Conservation (phyloP, 805 yeast genomes). For the Candida chauliodis region DNA sequence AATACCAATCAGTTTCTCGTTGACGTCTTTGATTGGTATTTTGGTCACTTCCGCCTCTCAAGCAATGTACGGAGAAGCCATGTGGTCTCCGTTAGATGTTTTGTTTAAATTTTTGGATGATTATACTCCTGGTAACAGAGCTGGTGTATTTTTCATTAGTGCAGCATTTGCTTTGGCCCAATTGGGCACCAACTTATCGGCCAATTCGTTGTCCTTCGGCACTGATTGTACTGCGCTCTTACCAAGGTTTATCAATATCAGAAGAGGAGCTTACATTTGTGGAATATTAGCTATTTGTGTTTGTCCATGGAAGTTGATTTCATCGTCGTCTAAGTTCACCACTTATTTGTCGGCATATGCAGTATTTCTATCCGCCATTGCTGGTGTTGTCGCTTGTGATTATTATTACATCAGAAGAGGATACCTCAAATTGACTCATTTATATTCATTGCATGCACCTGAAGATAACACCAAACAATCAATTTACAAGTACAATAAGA, state of each 20-base stretch:
- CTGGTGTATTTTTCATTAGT: slow-evolving; percentile 40
- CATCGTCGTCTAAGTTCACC: slow-evolving; percentile 37
- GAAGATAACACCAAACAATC: slow-evolving; percentile 25
- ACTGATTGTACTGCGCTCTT: slow-evolving; percentile 39
- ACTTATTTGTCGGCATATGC: slow-evolving; percentile 42
- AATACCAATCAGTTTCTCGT: slow-evolving; percentile 72
- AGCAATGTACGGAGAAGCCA: slow-evolving; percentile 59
- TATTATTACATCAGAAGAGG: slow-evolving; percentile 68
- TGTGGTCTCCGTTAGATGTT: slow-evolving; percentile 85
- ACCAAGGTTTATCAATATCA: slow-evolving; percentile 37
- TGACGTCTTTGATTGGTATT: slow-evolving; percentile 83
- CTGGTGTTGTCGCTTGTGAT: slow-evolving; percentile 41
- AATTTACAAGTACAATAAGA: slow-evolving; percentile 55
- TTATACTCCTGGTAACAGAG: slow-evolving; percentile 38
- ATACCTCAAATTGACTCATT: slow-evolving; percentile 55
- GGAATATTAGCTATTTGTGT: slow-evolving; percentile 36
- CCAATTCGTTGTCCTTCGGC: slow-evolving; percentile 40
- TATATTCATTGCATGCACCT: slow-evolving; percentile 49
- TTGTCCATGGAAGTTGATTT: slow-evolving; percentile 42
- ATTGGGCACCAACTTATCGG: slow-evolving; percentile 40
- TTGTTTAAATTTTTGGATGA: slow-evolving; percentile 56
- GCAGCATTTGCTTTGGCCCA: slow-evolving; percentile 40
- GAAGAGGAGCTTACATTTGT: slow-evolving; percentile 41
- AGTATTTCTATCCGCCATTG: slow-evolving; percentile 40
- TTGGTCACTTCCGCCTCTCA: slow-evolving; percentile 78